Conservation (phyloP, 2,329 filamentous ascomycete species). For the Colletotrichum sp. region DNA sequence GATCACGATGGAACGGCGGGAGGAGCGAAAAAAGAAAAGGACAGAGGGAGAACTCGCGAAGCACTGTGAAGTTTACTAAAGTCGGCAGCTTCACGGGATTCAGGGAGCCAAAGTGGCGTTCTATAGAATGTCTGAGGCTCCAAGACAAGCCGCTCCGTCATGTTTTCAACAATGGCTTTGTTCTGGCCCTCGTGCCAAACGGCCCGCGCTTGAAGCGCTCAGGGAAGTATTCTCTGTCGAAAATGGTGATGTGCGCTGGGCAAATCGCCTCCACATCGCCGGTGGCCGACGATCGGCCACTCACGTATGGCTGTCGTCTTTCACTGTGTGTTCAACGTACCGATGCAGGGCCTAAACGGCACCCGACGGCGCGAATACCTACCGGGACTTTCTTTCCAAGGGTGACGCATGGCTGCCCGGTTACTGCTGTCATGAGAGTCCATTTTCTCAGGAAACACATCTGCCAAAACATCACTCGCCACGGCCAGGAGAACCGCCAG, state of each 20-base stretch:
- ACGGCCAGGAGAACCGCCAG: neutral
- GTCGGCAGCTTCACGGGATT: neutral
- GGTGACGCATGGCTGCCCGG: neutral
- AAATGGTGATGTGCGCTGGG: neutral
- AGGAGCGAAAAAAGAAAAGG: neutral
- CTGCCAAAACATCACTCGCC: neutral
- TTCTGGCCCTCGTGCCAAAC: conserved; percentile 1
- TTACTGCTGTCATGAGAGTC: neutral
- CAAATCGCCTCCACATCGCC: neutral
- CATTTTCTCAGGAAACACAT: neutral
- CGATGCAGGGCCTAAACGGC: neutral
- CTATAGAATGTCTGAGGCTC: neutral
- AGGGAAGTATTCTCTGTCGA: neutral
- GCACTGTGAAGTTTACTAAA: neutral
- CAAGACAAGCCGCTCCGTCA: neutral
- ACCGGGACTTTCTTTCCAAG: neutral
- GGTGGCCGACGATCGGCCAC: neutral
- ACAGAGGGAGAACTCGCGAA: neutral
- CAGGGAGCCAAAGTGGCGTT: neutral
- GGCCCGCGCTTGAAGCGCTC: neutral
- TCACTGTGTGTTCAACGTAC: neutral
- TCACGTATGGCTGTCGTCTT: neutral
- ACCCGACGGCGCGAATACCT: neutral
- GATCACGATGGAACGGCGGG: neutral
- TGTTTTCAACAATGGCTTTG: neutral